Evolutionary conservation across 805 yeast genomes (phyloP).

Genomic region (Pichia nakasei): DNA sequence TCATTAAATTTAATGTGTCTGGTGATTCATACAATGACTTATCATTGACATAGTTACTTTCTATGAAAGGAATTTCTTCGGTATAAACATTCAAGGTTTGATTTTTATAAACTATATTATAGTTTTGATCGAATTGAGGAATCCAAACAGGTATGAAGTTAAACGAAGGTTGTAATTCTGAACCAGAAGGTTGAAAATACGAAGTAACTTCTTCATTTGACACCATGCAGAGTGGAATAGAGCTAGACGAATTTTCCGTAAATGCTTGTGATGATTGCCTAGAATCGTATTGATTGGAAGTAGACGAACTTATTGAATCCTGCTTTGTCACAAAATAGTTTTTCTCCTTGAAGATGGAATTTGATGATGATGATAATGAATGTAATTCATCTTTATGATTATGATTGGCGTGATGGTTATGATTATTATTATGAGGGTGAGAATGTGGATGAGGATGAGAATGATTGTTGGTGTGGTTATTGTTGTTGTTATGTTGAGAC

Average conservation of each 20-base stretch:
- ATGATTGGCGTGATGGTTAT: no score
- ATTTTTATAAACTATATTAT: constrained; percentile 50
- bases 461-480: constrained; percentile 1
- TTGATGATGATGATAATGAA: not conserved
- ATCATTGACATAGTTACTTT: constrained; percentile 28
- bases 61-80: constrained; percentile 45
- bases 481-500: not conserved
- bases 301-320: constrained; percentile 4
- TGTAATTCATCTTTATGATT: not conserved
- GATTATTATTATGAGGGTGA: no score
- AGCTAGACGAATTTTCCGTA: constrained; percentile 5
- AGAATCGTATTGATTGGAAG: constrained; percentile 1
- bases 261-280: constrained; percentile 13
- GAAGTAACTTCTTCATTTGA: constrained; percentile 21
- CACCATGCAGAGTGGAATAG: constrained; percentile 15
- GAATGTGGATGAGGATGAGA: no score
- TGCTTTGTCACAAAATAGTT: constrained; percentile 4
- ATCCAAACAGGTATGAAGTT: constrained; percentile 45
- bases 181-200: constrained; percentile 17
- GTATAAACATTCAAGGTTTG: constrained; percentile 53
- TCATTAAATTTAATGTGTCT: constrained; percentile 15
- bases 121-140: constrained; percentile 48
- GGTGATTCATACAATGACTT: constrained; percentile 26
- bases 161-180: constrained; percentile 19
- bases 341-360: constrained; percentile 5